Base-by-base conservation (phyloP, 352 stramenopile species). In the Phytopythium kandeliae region DNA sequence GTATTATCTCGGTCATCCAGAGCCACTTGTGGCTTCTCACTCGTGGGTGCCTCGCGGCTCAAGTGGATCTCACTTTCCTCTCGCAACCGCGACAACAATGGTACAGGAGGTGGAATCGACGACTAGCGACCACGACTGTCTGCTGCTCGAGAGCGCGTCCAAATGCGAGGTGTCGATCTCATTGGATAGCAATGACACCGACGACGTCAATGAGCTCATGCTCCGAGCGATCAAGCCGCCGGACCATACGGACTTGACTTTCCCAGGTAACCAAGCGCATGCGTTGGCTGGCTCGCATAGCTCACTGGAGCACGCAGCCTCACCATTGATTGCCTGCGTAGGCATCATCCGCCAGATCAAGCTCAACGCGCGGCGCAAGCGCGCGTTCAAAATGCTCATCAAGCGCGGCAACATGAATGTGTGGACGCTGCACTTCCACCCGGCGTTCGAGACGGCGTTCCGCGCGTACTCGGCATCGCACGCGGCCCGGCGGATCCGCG, bases 371-470 rank as follows among this genome's bases (percentile, higher is more conserved):
- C 40, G 62, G 19, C 56, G 59, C 16, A 74, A 74, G 47, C 47
- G 48, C n/a, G 64, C 57, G 34, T 69, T 79, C 50, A 68, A 71
- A 36, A 42, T 69, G 33, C 24, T 79, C n/a, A 56, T 76, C 13
- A 43, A 47, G 28, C 69, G 67, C 10, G 63, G 70, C 1, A 8
- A 57, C 2, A 79, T 79, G 65, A 70, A 64, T 11, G 15, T 71
- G 10, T 69, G 62, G 54, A 69, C 65, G 19, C 63, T 79, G 12
- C 57, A 58, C n/a, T 75, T 79, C 45, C 48, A 55, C 5, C 49
- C 50, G 2, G 52, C 61, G 26, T 78, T 71, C 45, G 65, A 79
- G 26, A 21, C 42, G 1, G 46, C 53, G 0, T 79, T 71, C 38
- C 58, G 56, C 24, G 31, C 33, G 21, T 63, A 73, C 24, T 49